Evolutionary conservation across 2,329 filamentous ascomycete genomes (phyloP).

Genomic region (Teratosphaeriaceae sp.): DNA sequence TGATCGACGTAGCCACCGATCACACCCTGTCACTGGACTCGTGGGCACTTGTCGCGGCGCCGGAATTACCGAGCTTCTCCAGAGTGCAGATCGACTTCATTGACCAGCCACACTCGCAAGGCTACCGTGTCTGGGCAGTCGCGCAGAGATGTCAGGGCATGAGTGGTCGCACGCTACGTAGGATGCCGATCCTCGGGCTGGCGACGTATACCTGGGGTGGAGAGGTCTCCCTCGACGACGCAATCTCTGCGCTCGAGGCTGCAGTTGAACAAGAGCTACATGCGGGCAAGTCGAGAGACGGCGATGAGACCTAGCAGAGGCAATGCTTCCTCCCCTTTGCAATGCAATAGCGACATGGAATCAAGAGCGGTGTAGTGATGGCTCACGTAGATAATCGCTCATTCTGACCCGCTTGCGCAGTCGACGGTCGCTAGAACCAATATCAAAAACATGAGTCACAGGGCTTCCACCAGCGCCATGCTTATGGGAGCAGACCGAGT

Average conservation of each 20-base stretch:
- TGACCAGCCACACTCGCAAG: conserved; percentile 18
- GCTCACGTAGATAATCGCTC: too few species aligned
- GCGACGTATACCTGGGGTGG: conserved; percentile 33
- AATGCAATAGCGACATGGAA: too few species aligned
- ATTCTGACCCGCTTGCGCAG: not conserved
- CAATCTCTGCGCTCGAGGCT: conserved; percentile 31
- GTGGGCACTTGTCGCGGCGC: conserved; percentile 9
- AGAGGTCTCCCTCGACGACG: conserved; percentile 30
- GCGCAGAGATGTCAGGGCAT: conserved; percentile 31
- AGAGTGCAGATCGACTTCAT: conserved; percentile 23
- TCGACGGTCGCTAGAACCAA: not conserved
- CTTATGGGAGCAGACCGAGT: conserved; percentile 1
- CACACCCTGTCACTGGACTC: conserved; percentile 1
- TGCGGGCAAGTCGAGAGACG: not conserved
- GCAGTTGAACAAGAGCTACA: conserved; percentile 12
- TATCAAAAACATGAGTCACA: not conserved
- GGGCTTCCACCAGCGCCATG: conserved; percentile 5
- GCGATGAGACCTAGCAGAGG: too few species aligned
- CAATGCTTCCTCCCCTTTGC: too few species aligned
- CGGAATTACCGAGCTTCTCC: conserved; percentile 22
- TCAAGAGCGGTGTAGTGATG: too few species aligned
- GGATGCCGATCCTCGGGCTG: conserved; percentile 36
- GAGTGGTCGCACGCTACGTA: conserved; percentile 37
- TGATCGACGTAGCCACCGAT: conserved; percentile 26
- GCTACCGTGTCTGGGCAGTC: conserved; percentile 26